These are phyloP conservation scores for Leccinum broughii DNA, from an alignment of 768 basidiomycete genomes.

Conservation along the genomic window DNA sequence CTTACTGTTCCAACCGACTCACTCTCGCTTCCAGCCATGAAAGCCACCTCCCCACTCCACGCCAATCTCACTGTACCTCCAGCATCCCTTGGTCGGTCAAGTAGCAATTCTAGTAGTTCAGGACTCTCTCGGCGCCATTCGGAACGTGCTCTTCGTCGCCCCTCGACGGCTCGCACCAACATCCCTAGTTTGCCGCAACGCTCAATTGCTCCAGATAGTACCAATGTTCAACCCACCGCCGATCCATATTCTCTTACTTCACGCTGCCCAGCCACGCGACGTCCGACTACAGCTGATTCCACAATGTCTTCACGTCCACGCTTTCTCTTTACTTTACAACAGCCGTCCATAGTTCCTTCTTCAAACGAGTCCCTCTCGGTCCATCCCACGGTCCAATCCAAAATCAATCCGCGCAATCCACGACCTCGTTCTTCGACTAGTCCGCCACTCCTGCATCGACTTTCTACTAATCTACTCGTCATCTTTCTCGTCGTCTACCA, in stretches of 20 bases:
- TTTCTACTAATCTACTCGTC: too few relatives aligned
- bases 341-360: constrained; percentile 17
- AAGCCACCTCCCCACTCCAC: constrained; percentile 45
- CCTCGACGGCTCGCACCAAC: constrained; percentile 9
- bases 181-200: constrained; percentile 15
- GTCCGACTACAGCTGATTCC: constrained; percentile 46
- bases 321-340: constrained; percentile 29
- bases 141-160: constrained; percentile 25
- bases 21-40: constrained; percentile 39
- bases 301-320: constrained; percentile 31
- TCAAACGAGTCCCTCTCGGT: constrained; percentile 5
- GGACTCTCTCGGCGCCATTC: constrained; percentile 49
- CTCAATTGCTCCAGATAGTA: constrained; percentile 6
- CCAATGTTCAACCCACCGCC: constrained; percentile 17
- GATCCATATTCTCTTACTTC: constrained; percentile 16
- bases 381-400: constrained; percentile 14
- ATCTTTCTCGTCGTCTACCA: too few relatives aligned
- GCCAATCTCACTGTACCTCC: constrained; percentile 30
- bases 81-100: constrained; percentile 20
- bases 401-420: constrained; percentile 36
- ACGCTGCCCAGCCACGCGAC: constrained; percentile 23
- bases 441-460: too few relatives aligned
- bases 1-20: constrained; percentile 33
- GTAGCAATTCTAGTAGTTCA: constrained; percentile 21
- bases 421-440: constrained; percentile 35